Base-by-base conservation (phyloP, 148 eudicot genomes). In the Bassia scoparia region DNA sequence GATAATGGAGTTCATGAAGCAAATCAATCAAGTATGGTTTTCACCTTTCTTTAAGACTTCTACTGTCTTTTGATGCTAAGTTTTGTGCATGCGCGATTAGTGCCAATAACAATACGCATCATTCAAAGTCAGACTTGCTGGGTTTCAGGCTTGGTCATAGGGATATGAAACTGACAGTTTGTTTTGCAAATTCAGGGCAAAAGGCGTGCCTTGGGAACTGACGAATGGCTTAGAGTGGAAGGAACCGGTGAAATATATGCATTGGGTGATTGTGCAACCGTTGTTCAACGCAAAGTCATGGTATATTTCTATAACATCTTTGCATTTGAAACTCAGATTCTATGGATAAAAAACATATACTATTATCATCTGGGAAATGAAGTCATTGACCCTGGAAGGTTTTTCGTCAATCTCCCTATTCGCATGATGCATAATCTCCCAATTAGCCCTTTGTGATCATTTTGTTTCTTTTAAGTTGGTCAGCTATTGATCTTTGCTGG, bases 191-290 rank as follows among this genome's bases (percentile, higher is more conserved):
- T 63, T 69, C 82, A 89, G 93, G 83, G 71, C 18, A 87, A 85
- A 54, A 87, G 93, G 77, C 93, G 93, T 60, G 93, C 78, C 44
- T 73, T 89, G 81, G 93, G 89, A 73, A 89, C 93, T 71, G 93
- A 89, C 78, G 93, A 89, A 75, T 89, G 93, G 93, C 85, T 89
- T 49, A 85, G 93, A 55, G 90, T 89, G 44, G 93, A 89, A 70
- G 90, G 90, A 63, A 46, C 65, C 38, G 81, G 79, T 58, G 75
- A 56, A 78, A 82, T 87, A 64, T 89, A 89, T 82, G 93, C 90
- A 43, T 61, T 89, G 61, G 93, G 93, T 67, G 93, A 89, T 77
- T 85, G 89, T 76, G 93, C 90, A 27, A 83, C 93, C 52, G 79
- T 87, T 17, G 83, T 81, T 55, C 93, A 89, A 67, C 89, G 93